Evolutionary conservation across 106 monocot species (phyloP), one percentile per base, ranked within the genome.

Genomic region (Dendrobium catenatum): DNA sequence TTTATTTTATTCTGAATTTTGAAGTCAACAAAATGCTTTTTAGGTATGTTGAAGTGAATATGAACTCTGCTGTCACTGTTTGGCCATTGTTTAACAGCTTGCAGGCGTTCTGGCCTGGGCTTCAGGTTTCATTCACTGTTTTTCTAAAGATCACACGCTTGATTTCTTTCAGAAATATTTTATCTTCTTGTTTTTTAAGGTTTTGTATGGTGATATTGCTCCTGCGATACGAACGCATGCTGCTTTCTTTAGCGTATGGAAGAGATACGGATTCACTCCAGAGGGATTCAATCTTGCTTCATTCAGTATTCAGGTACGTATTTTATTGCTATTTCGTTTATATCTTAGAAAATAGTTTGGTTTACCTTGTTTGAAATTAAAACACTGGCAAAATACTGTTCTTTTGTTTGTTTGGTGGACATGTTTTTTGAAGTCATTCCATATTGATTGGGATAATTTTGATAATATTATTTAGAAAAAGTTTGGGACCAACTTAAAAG

Each of bases 41-140:
- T 73, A 98, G 97, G 97, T 98, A 98, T 79, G 94, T 98, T 40
- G 97, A 98, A 87, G 97, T 98, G 48, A 98, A 98, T 84, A 98
- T 98, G 97, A 89, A 95, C 73, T 95, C 97, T 77, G 97, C 93
- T 80, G 85, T 86, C 31, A 98, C 91, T 54, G 97, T 98, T 42
- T 98, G 97, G 97, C 97, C 97, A 70, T 81, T 98, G 43, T 98
- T 98, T 72, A 98, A 98, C 73, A 98, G 97, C 86, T 81, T 98
- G 73, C 97, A 98, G 79, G 97, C 97, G 76, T 98, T 98, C 81
- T 98, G 97, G 97, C 97, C 97, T 40, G 97, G 97, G 4, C 97
- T 98, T 89, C 97, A 98, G 97, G 97, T 98, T 89, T 84, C 75
- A 6, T 29, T 78, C 47, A 59, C 2, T 4, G 49, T 55, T 78